These are phyloP conservation scores for Xylariaceae sp. DNA, from an alignment of 2,329 filamentous ascomycete genomes.

Conservation along the genomic window DNA sequence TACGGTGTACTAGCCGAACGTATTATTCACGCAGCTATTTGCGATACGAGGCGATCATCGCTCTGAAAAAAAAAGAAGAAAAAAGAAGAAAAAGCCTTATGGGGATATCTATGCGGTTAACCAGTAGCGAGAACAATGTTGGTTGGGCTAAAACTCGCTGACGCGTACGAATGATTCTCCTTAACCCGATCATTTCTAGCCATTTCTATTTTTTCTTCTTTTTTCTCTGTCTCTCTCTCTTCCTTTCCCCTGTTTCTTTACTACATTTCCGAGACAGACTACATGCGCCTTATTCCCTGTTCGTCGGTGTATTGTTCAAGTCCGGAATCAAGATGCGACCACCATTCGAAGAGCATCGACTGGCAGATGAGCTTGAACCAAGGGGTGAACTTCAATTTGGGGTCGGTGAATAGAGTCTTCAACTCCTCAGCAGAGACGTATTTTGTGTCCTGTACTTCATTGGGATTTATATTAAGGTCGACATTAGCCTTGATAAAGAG, in stretches of 20 bases:
- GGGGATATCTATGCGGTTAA: constrained; percentile 25
- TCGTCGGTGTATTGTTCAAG: constrained; percentile 87
- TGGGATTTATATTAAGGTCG: constrained; percentile 77
- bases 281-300: constrained; percentile 85
- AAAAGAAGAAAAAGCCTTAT: constrained; percentile 4
- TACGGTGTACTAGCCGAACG: constrained; percentile 12
- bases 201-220: neutral
- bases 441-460: constrained; percentile 83
- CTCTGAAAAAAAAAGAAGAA: constrained; percentile 8
- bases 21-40: constrained; percentile 16
- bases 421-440: constrained; percentile 84
- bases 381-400: constrained; percentile 83
- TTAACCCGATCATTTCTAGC: neutral
- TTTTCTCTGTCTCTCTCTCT: neutral
- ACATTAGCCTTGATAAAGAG: constrained; percentile 96
- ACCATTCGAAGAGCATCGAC: constrained; percentile 98
- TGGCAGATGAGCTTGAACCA: constrained; percentile 99
- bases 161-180: neutral
- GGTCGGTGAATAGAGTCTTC: constrained; percentile 82
- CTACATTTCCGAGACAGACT: constrained; percentile 6
- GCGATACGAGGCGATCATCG: constrained; percentile 16
- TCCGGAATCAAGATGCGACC: constrained; percentile 79
- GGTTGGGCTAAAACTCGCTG: constrained; percentile 3
- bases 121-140: constrained; percentile 11
- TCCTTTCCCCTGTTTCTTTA: constrained; percentile 1